These are phyloP conservation scores for Fonsecaea pedrosoi DNA, from an alignment of 2,329 filamentous ascomycete species.

Conservation along the genomic window DNA sequence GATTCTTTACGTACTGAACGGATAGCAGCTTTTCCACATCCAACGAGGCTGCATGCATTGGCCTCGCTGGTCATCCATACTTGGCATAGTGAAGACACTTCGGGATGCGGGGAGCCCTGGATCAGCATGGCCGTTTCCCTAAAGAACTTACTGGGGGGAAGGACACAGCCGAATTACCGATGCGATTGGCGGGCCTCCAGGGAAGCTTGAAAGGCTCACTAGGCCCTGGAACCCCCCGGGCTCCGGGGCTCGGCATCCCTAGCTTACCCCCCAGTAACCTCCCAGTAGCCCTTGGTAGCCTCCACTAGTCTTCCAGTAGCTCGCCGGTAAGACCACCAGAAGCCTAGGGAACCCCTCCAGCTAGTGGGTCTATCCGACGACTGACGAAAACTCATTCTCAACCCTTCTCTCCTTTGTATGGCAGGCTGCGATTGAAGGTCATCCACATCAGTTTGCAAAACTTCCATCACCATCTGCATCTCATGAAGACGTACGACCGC, in stretches of 20 bases:
- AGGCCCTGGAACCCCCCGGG: background rate
- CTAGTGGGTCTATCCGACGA: background rate
- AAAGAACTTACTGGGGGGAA: conserved; percentile 1
- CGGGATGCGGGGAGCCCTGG: conserved; percentile 14
- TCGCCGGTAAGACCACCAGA: background rate
- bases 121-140: conserved; percentile 19
- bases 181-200: background rate
- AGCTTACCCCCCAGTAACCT: background rate
- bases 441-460: background rate
- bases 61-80: background rate
- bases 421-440: background rate
- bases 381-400: conserved; percentile 11
- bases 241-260: background rate
- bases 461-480: conserved; percentile 1
- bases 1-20: conserved; percentile 15
- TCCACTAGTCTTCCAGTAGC: background rate
- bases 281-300: background rate
- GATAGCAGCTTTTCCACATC: conserved; percentile 5
- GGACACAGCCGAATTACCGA: conserved; percentile 5
- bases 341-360: background rate
- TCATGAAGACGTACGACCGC: background rate
- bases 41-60: conserved; percentile 20
- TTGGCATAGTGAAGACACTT: conserved; percentile 16
- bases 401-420: background rate
- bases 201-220: background rate